Base-by-base conservation (phyloP, 768 basidiomycete species). In the Cyclocybe cylindracea region DNA sequence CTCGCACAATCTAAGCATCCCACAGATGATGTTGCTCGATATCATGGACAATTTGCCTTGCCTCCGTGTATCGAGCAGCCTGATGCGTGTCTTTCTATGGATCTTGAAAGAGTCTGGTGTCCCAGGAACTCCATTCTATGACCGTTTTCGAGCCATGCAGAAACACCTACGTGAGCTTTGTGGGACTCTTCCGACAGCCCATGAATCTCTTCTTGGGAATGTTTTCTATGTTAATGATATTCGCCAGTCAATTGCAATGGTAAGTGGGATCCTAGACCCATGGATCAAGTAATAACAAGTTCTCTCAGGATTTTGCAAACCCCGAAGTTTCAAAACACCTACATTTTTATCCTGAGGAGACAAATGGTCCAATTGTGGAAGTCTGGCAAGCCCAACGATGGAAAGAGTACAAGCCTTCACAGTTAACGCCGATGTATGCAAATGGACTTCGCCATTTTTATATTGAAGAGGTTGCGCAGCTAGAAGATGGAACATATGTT, bases 21-120 rank as follows among this genome's bases (percentile, higher is more conserved):
- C 16, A 16, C 16, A 16, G 2, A 47, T 49, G 38, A 45, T 51
- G 44, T 1, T 58, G 32, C 46, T 63, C 6, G 59, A 64, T 33
- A 57, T 59, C 5, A 18, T 64, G 0, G 59, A 66, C 51, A 67
- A 64, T 39, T 44, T 67, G 1, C 62, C 62, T 1, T 55, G 61
- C 0, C 53, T 64, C 5, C 64, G 64, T 1, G 40, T 67, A 13
- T 64, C 66, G 0, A 19, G 42, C 6, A 54, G 35, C 8, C 59
- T 58, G 18, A n/a, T 65, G 4, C 43, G 50, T 19, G 34, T 64
- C 24, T 48, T 67, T 34, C 34, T 67, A 8, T 65, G 59, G 56
- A 39, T 56, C 3, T 39, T 64, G 48, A 34, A 58, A 11, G 45
- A 55, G 24, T 45, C 40, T 16, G 59, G 61, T 13, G 60, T 53